These are phyloP conservation scores for Podila epicladia DNA, from an alignment of 192 early-diverging fungal genomes.

Conservation along the genomic window DNA sequence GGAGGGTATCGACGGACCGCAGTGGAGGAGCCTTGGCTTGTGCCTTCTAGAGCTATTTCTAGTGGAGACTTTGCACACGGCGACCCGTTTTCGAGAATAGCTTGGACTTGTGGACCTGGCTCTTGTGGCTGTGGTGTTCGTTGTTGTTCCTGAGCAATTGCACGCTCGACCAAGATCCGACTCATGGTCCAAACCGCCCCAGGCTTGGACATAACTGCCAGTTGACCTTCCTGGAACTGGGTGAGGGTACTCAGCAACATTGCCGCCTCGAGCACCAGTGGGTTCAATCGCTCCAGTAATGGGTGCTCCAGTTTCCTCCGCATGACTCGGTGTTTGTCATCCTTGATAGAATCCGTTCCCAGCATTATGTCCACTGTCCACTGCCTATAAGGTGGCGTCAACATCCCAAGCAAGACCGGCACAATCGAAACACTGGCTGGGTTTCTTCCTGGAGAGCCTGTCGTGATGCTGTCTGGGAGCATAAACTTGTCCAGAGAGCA, in stretches of 20 bases:
- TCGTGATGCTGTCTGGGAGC: not conserved
- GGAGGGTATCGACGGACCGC: too few relatives aligned
- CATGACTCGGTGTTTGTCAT: not conserved
- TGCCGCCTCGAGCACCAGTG: slow-evolving; percentile 13
- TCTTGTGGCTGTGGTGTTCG: not conserved
- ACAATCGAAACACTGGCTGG: slow-evolving; percentile 13
- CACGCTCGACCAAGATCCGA: slow-evolving; percentile 42
- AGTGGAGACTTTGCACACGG: too few relatives aligned
- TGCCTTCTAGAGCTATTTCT: not conserved
- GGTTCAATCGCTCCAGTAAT: slow-evolving; percentile 16
- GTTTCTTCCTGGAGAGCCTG: not conserved
- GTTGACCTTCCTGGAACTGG: slow-evolving; percentile 24
- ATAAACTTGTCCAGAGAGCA: slow-evolving; percentile 6
- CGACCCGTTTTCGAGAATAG: too few relatives aligned
- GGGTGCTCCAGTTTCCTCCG: slow-evolving; percentile 8
- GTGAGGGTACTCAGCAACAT: slow-evolving; percentile 8
- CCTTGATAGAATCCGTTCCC: not conserved
- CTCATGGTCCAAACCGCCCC: slow-evolving; percentile 36
- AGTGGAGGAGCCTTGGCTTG: not conserved
- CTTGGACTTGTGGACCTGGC: not conserved
- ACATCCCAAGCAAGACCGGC: slow-evolving; percentile 15
- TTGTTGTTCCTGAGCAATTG: slow-evolving; percentile 12
- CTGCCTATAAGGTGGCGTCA: slow-evolving; percentile 9
- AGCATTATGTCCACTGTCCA: slow-evolving; percentile 33
- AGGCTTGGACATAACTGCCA: slow-evolving; percentile 23